Conservation (phyloP, 1,139 yeast species). For the Protomyces inouyei region DNA sequence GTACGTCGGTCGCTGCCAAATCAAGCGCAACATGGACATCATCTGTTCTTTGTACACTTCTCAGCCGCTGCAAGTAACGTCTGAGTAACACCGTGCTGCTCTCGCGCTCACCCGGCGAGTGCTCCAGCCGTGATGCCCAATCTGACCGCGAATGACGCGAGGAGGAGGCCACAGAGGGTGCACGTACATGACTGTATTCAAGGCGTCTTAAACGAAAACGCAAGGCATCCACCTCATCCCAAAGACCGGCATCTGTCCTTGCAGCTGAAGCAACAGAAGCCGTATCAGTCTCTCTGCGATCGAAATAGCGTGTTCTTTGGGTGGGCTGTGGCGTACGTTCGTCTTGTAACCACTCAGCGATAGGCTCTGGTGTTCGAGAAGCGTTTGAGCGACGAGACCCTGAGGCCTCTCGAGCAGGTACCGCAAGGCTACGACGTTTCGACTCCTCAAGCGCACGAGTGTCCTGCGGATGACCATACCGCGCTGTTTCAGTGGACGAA, state of each 20-base stretch:
- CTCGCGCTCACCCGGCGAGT: neutral
- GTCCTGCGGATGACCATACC: neutral
- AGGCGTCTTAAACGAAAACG: neutral
- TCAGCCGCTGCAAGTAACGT: neutral
- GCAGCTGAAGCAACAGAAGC: neutral
- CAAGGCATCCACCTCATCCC: neutral
- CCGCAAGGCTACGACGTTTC: too few relatives aligned
- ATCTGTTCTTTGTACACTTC: neutral
- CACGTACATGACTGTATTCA: neutral
- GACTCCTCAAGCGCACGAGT: too few relatives aligned
- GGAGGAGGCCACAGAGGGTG: neutral
- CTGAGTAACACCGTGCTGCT: neutral
- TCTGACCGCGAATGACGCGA: neutral
- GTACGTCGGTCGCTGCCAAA: slow-evolving; percentile 7
- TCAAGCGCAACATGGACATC: neutral
- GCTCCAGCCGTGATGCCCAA: neutral
- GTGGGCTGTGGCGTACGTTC: neutral
- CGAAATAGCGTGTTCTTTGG: neutral
- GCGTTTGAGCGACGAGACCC: neutral
- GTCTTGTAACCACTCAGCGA: neutral
- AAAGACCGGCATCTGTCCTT: neutral
- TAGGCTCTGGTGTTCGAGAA: neutral
- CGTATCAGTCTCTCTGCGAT: neutral
- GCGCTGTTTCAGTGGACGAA: neutral
- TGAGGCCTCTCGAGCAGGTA: too few relatives aligned